A percentile compares a stretch with the other conserved stretches of the same genome.
phyloP scores from a whole-genome alignment of 2,329 filamentous ascomycete species.

The Rhynchosporium secalis region DNA sequence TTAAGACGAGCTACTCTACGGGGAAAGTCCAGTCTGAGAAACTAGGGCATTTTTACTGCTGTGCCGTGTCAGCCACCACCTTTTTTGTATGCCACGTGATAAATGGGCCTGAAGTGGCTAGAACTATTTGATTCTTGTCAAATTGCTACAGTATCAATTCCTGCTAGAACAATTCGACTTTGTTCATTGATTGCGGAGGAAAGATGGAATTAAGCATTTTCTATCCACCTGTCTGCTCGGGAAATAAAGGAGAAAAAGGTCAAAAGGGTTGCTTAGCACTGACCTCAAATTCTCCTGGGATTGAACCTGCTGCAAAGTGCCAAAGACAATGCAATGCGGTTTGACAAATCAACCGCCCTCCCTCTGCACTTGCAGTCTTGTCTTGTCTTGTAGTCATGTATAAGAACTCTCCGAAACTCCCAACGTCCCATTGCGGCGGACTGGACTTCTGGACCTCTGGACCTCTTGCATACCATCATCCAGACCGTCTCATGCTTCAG shows the following conservation, averaged over 20 bases:
- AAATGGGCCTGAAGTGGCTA: too few species aligned
- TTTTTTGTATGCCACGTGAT: too few species aligned
- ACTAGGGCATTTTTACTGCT: too few species aligned
- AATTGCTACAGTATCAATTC: too few species aligned
- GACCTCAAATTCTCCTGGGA: neutral
- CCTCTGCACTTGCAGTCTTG: too few species aligned
- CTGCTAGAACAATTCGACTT: too few species aligned
- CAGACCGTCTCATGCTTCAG: constrained; percentile 2
- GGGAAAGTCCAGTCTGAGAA: too few species aligned
- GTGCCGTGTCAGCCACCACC: too few species aligned
- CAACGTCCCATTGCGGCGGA: constrained; percentile 16
- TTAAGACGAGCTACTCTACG: too few species aligned
- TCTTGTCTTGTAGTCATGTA: neutral
- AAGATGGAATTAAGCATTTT: neutral
- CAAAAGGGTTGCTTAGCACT: neutral
- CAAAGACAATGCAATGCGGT: neutral
- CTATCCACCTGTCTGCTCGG: neutral
- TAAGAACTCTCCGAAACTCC: constrained; percentile 12
- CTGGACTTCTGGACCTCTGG: neutral
- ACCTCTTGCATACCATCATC: neutral
- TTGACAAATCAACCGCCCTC: neutral
- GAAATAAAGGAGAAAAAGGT: neutral
- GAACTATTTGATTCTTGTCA: too few species aligned
- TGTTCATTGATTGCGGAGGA: too few species aligned
- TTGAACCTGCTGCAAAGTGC: too few species aligned